Evolutionary conservation across 495 filamentous ascomycete species (phyloP).

Genomic region (Tuber indicum): DNA sequence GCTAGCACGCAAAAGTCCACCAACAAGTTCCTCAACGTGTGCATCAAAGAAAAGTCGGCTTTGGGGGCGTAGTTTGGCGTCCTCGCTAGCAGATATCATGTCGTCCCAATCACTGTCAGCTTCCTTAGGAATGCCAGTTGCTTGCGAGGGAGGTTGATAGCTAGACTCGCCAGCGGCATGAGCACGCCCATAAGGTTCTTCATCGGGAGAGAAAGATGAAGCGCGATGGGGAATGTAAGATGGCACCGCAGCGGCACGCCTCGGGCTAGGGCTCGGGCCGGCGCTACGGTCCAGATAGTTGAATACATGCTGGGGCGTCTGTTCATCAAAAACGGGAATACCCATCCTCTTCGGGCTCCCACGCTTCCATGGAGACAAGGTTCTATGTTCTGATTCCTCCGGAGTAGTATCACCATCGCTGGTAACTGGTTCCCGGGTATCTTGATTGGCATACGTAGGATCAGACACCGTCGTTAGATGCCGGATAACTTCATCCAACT

Average conservation of each 20-base stretch:
- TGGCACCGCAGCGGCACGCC: slow-evolving; percentile 10
- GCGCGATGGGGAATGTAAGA: slow-evolving; percentile 24
- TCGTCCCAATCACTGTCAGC: slow-evolving; percentile 79
- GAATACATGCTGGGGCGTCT: slow-evolving; percentile 30
- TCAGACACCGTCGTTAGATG: slow-evolving; percentile 18
- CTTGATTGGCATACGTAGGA: slow-evolving; percentile 23
- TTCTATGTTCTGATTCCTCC: slow-evolving; percentile 21
- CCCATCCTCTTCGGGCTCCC: slow-evolving; percentile 22
- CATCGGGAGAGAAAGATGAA: slow-evolving; percentile 38
- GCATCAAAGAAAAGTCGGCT: slow-evolving; percentile 71
- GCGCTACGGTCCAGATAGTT: slow-evolving; percentile 32
- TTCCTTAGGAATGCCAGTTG: slow-evolving; percentile 24
- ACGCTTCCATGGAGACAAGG: slow-evolving; percentile 28
- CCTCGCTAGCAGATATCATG: slow-evolving; percentile 72
- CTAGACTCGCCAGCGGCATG: slow-evolving; percentile 21
- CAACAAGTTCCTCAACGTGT: slow-evolving; percentile 78
- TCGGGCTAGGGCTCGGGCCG: slow-evolving; percentile 36
- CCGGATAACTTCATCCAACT: slow-evolving; percentile 40
- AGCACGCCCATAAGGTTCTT: slow-evolving; percentile 20
- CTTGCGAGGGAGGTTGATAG: slow-evolving; percentile 25
- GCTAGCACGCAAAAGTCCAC: slow-evolving; percentile 65
- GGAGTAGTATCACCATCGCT: slow-evolving; percentile 18
- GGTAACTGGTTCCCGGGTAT: slow-evolving; percentile 9
- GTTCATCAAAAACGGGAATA: slow-evolving; percentile 32
- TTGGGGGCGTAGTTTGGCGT: slow-evolving; percentile 64